Conservation (phyloP, 352 stramenopile species). For the Globisporangium takayamanum region DNA sequence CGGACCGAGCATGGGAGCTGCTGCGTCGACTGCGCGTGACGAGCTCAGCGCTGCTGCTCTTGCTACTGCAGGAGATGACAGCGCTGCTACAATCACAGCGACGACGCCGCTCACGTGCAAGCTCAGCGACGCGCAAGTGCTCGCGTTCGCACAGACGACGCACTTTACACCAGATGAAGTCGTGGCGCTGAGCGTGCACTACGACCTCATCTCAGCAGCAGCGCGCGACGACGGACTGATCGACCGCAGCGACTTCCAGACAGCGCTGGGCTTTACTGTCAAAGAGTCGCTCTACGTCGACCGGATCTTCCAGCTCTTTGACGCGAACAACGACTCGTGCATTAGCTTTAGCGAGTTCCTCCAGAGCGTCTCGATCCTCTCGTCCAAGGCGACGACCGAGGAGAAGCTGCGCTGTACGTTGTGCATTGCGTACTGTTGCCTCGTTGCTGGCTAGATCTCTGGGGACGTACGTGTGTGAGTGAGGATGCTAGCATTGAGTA, state of each 20-base stretch:
- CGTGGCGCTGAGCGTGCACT: slow-evolving; percentile 53
- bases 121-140: slow-evolving; percentile 44
- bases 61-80: not conserved
- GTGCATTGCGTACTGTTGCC: not conserved
- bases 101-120: slow-evolving; percentile 33
- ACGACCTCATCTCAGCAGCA: slow-evolving; percentile 57
- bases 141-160: slow-evolving; percentile 28
- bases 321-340: slow-evolving; percentile 69
- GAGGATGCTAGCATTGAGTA: not conserved
- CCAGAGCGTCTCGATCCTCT: slow-evolving; percentile 64
- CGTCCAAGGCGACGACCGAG: slow-evolving; percentile 50
- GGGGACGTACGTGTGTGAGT: not conserved
- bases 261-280: slow-evolving; percentile 59
- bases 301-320: slow-evolving; percentile 76
- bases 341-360: slow-evolving; percentile 81
- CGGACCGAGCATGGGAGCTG: slow-evolving; percentile 34
- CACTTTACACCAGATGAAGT: slow-evolving; percentile 62
- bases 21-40: slow-evolving; percentile 55
- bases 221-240: slow-evolving; percentile 66
- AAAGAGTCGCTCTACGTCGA: slow-evolving; percentile 83
- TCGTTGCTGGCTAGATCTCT: not conserved
- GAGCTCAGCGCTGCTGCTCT: slow-evolving; percentile 17
- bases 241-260: slow-evolving; percentile 78
- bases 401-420: slow-evolving; percentile 72
- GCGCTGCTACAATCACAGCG: not conserved